Conservation (phyloP, 257 asterid genomes). For the Datura wrightii region DNA sequence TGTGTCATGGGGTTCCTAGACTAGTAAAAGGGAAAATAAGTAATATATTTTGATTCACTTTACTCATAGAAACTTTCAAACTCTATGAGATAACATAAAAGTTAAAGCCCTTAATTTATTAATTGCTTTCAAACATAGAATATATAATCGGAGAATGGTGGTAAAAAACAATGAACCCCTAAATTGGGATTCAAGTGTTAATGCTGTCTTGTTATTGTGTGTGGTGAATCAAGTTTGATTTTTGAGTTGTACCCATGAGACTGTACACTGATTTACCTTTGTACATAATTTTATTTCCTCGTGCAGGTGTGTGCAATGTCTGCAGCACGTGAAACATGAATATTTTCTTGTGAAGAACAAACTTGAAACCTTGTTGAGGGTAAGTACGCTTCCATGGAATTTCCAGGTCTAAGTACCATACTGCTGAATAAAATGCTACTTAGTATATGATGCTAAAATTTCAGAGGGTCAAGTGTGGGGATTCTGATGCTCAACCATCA, state of each 20-base stretch:
- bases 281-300: background rate
- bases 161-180: slow-evolving; percentile 6
- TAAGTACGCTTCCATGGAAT: slow-evolving; percentile 30
- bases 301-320: slow-evolving; percentile 47
- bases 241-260: background rate
- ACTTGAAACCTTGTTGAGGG: slow-evolving; percentile 44
- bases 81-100: slow-evolving; percentile 1
- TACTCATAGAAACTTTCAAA: background rate
- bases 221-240: background rate
- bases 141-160: background rate
- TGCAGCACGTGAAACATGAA: slow-evolving; percentile 44
- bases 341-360: slow-evolving; percentile 46
- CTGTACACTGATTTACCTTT: background rate
- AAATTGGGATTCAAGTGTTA: background rate
- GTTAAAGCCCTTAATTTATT: slow-evolving; percentile 13
- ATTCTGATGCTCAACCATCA: slow-evolving; percentile 13
- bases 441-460: background rate
- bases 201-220: background rate
- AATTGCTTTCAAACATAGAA: background rate
- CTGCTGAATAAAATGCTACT: background rate
- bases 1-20: slow-evolving; percentile 17
- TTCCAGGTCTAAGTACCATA: background rate
- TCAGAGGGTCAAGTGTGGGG: background rate
- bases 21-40: background rate
- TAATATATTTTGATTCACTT: background rate